Conservation (phyloP, 257 asterid genomes). For the Jasminum sambac region DNA sequence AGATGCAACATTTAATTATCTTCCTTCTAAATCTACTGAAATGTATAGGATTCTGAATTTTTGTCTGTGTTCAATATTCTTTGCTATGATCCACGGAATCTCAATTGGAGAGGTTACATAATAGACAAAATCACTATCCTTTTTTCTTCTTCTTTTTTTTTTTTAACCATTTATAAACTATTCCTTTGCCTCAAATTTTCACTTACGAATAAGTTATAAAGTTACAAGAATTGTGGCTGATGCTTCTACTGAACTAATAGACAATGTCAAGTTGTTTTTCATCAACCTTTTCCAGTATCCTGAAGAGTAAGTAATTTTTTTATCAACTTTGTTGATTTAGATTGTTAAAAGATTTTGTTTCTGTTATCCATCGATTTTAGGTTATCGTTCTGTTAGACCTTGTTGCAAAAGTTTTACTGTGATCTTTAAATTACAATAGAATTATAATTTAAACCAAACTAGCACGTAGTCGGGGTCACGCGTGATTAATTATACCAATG, state of each 20-base stretch:
- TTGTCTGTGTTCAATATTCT: neutral
- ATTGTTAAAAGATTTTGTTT: neutral
- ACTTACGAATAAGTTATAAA: conserved; percentile 66
- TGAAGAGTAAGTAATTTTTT: conserved; percentile 79
- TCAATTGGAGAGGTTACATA: neutral
- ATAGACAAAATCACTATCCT: neutral
- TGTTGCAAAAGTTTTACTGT: too few relatives aligned
- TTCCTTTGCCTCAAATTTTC: conserved; percentile 13
- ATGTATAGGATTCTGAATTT: neutral
- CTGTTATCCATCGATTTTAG: neutral
- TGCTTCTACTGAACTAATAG: conserved; percentile 67
- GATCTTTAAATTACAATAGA: too few relatives aligned
- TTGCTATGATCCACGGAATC: neutral
- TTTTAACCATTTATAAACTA: neutral
- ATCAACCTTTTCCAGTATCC: conserved; percentile 82
- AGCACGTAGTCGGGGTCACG: too few relatives aligned
- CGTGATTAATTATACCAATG: neutral
- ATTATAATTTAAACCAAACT: too few relatives aligned
- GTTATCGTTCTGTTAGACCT: neutral
- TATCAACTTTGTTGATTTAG: neutral
- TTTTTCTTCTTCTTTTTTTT: neutral
- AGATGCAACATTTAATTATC: neutral
- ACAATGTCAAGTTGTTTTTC: conserved; percentile 64
- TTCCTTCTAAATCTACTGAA: neutral
- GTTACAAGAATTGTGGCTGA: conserved; percentile 70